Evolutionary conservation across 1,284 basidiomycete genomes (phyloP).

Genomic region (Fomitopsis pinicola): DNA sequence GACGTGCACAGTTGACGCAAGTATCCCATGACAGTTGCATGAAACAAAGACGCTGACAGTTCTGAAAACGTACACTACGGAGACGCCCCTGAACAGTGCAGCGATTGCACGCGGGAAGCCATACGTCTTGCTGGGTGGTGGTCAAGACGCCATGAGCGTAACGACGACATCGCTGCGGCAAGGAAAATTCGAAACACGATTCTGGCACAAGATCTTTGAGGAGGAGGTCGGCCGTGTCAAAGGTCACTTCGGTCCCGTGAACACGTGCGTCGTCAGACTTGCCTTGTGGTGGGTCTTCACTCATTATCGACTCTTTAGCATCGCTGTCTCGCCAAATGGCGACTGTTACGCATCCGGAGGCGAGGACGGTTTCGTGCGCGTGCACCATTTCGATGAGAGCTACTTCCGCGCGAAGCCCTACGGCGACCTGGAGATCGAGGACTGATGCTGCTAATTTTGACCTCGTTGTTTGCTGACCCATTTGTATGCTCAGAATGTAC

Average conservation of each 20-base stretch:
- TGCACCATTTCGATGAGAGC: slow-evolving; percentile 90
- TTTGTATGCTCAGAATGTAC: not conserved
- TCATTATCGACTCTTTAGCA: slow-evolving; percentile 36
- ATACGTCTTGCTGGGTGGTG: slow-evolving; percentile 86
- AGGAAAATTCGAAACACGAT: slow-evolving; percentile 97
- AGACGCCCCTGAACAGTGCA: slow-evolving; percentile 95
- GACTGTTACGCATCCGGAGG: slow-evolving; percentile 91
- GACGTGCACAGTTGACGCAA: not conserved
- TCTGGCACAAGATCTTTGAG: slow-evolving; percentile 98
- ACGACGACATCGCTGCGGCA: slow-evolving; percentile 92
- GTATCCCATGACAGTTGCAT: slow-evolving; percentile 57
- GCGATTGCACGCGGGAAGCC: slow-evolving; percentile 83
- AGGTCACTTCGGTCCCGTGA: slow-evolving; percentile 96
- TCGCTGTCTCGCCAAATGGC: slow-evolving; percentile 90
- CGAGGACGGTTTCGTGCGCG: slow-evolving; percentile 93
- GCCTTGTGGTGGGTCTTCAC: not conserved
- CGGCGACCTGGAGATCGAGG: slow-evolving; percentile 80
- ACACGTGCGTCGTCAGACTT: slow-evolving; percentile 67
- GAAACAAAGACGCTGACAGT: slow-evolving; percentile 86
- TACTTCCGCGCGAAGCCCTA: slow-evolving; percentile 90
- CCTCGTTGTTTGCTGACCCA: not conserved
- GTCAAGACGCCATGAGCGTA: slow-evolving; percentile 97
- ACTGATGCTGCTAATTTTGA: slow-evolving; percentile 19
- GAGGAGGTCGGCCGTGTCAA: slow-evolving; percentile 98
- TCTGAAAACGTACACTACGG: slow-evolving; percentile 91